Evolutionary conservation across 2,329 filamentous ascomycete species (phyloP).

Genomic region (Trichophyton simii): DNA sequence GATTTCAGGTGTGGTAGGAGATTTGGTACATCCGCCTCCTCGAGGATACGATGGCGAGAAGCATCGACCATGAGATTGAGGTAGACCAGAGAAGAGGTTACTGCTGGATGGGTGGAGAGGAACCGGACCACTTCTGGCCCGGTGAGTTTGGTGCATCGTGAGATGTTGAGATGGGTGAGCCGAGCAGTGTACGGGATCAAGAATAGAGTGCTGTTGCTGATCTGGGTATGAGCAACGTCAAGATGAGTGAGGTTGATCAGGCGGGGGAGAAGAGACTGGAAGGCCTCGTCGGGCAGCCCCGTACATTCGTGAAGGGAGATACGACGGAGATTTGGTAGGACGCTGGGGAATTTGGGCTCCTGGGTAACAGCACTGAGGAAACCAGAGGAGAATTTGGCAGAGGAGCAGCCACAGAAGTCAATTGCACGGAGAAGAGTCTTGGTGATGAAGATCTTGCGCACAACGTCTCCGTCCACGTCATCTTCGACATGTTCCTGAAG

Average conservation of each 20-base stretch:
- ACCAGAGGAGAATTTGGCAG: slow-evolving; percentile 51
- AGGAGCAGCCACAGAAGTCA: slow-evolving; percentile 68
- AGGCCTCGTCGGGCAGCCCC: slow-evolving; percentile 53
- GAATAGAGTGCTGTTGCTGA: slow-evolving; percentile 58
- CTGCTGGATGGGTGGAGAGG: slow-evolving; percentile 57
- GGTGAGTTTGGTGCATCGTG: slow-evolving; percentile 59
- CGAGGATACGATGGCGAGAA: slow-evolving; percentile 58
- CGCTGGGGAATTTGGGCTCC: slow-evolving; percentile 37
- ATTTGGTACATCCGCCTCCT: slow-evolving; percentile 50
- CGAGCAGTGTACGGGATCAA: slow-evolving; percentile 58
- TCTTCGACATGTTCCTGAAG: slow-evolving; percentile 71
- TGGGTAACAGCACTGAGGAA: slow-evolving; percentile 46
- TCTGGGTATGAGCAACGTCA: slow-evolving; percentile 64
- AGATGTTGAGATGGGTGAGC: slow-evolving; percentile 65
- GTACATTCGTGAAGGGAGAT: slow-evolving; percentile 69
- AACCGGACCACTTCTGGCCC: slow-evolving; percentile 58
- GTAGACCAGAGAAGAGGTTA: slow-evolving; percentile 51
- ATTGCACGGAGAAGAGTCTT: slow-evolving; percentile 53
- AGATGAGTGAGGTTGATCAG: slow-evolving; percentile 59
- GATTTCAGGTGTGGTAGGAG: slow-evolving; percentile 48
- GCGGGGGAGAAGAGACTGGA: slow-evolving; percentile 59
- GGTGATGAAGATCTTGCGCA: slow-evolving; percentile 57
- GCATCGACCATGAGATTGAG: slow-evolving; percentile 62
- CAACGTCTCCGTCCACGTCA: slow-evolving; percentile 55
- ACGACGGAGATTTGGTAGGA: slow-evolving; percentile 48